Evolutionary conservation across 2,329 filamentous ascomycete species (phyloP).

Genomic region (Boeremia exigua): DNA sequence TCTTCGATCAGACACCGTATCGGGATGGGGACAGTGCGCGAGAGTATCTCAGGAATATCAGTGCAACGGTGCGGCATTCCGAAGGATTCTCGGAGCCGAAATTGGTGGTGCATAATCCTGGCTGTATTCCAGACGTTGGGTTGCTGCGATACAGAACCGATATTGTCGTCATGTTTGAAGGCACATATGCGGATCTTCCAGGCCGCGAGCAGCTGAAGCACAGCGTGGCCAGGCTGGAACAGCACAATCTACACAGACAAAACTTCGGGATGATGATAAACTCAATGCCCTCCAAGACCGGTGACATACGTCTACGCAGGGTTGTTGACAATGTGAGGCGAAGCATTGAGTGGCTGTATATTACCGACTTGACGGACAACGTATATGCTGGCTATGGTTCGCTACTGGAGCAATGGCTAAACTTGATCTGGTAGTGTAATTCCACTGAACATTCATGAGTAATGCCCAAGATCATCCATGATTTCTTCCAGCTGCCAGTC

Average conservation of each 20-base stretch:
- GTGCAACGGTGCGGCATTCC: constrained; percentile 24
- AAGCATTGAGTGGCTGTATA: constrained; percentile 30
- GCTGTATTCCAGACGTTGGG: constrained; percentile 23
- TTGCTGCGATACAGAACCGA: constrained; percentile 24
- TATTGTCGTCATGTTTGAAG: constrained; percentile 34
- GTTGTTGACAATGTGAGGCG: constrained; percentile 28
- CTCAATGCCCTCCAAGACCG: constrained; percentile 21
- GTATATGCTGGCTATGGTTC: constrained; percentile 26
- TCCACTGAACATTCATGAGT: background rate
- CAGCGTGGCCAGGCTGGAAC: constrained; percentile 11
- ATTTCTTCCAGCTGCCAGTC: constrained; percentile 15
- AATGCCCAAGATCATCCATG: constrained; percentile 16
- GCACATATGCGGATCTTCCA: constrained; percentile 23
- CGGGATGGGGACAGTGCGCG: constrained; percentile 12
- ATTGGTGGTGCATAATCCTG: constrained; percentile 33
- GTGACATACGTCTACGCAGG: constrained; percentile 24
- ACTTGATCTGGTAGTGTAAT: constrained; percentile 15
- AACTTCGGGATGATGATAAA: constrained; percentile 28
- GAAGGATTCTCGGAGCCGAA: constrained; percentile 23
- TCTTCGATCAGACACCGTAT: constrained; percentile 57
- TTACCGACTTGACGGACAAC: constrained; percentile 28
- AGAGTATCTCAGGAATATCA: constrained; percentile 33
- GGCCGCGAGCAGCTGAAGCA: constrained; percentile 12
- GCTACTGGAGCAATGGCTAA: constrained; percentile 29
- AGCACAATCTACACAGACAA: constrained; percentile 18